A percentile compares a stretch with the other conserved stretches of the same genome.
These are phyloP conservation scores for Candida vaughaniae DNA, from an alignment of 805 yeast species.

Conservation along the genomic window DNA sequence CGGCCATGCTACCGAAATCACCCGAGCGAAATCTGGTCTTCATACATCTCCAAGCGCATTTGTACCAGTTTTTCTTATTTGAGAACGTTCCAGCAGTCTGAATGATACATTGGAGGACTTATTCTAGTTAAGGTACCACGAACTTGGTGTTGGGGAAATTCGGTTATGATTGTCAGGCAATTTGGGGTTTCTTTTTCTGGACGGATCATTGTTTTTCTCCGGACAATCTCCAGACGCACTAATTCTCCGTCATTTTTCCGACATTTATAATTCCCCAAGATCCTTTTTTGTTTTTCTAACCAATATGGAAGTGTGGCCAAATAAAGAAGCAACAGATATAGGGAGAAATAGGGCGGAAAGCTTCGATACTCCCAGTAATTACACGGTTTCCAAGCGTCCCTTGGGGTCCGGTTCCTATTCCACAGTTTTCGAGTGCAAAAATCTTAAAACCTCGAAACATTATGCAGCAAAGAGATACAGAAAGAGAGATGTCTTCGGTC, in stretches of 20 bases:
- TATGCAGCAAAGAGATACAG: constrained; percentile 57
- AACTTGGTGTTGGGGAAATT: no score
- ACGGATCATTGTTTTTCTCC: no score
- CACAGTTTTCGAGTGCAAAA: constrained; percentile 50
- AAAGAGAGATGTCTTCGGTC: constrained; percentile 50
- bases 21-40: no score
- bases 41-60: no score
- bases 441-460: constrained; percentile 36
- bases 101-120: no score
- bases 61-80: no score
- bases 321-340: constrained; percentile 15
- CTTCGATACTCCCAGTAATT: constrained; percentile 29
- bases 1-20: no score
- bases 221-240: constrained; percentile 4
- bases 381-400: constrained; percentile 25
- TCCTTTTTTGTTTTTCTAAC: neutral
- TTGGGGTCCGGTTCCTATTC: constrained; percentile 52
- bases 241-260: neutral
- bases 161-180: no score
- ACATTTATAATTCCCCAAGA: neutral
- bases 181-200: no score
- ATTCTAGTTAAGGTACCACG: no score
- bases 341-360: constrained; percentile 11
- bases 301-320: constrained; percentile 21
- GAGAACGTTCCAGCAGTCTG: no score